phyloP scores from a whole-genome alignment of 1,284 basidiomycete genomes.

The Cerrena zonata region DNA sequence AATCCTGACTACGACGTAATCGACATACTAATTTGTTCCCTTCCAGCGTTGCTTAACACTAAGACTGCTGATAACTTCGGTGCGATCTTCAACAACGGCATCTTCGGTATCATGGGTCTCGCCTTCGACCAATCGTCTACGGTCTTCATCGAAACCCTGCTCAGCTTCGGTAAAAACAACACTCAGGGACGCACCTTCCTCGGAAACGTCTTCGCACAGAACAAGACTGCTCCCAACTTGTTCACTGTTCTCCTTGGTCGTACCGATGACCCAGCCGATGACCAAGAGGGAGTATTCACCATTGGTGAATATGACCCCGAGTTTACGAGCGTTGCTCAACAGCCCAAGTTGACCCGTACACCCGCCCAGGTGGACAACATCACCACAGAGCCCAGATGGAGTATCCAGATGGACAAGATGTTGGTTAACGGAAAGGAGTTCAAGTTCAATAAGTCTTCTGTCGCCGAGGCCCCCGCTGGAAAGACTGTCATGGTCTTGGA shows the following conservation, averaged over 20 bases:
- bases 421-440: conserved; percentile 24
- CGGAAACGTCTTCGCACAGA: conserved; percentile 23
- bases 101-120: conserved; percentile 24
- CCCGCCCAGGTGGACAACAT: conserved; percentile 45
- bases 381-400: conserved; percentile 36
- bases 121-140: conserved; percentile 21
- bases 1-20: background rate
- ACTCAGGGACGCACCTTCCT: conserved; percentile 19
- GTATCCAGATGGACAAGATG: conserved; percentile 25
- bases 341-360: conserved; percentile 34
- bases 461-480: conserved; percentile 21
- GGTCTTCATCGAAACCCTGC: conserved; percentile 13
- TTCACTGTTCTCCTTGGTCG: conserved; percentile 28
- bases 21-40: background rate
- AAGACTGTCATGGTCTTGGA: conserved; percentile 27
- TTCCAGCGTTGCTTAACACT: conserved; percentile 28
- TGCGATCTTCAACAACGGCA: conserved; percentile 18
- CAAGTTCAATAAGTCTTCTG: conserved; percentile 24
- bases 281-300: conserved; percentile 25
- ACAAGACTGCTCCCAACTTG: conserved; percentile 21
- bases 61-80: conserved; percentile 19
- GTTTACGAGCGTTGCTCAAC: conserved; percentile 18
- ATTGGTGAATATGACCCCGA: conserved; percentile 25
- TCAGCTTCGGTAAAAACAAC: conserved; percentile 10
- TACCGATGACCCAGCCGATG: conserved; percentile 18